Conservation (phyloP, 306 rosid species). For the Dalbergia cochinchinensis region DNA sequence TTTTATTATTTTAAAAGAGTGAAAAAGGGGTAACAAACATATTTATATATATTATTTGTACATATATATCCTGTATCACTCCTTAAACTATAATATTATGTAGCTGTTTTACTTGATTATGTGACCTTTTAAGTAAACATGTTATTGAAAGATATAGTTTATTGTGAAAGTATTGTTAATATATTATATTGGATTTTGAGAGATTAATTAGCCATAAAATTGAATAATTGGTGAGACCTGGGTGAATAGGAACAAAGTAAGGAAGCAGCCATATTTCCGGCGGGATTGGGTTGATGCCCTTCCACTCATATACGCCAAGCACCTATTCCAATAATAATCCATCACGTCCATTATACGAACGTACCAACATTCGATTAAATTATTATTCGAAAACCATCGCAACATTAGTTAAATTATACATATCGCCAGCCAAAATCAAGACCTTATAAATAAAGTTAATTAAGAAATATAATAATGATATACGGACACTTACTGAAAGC, state of each 20-base stretch:
- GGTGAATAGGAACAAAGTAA: conserved; percentile 65
- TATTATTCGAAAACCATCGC: not conserved
- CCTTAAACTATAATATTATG: no score
- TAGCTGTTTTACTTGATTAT: not conserved
- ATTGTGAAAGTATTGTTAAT: no score
- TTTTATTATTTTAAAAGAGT: no score
- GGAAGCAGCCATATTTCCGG: conserved; percentile 85
- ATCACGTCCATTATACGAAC: not conserved
- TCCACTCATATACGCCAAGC: conserved; percentile 85
- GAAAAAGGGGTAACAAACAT: no score
- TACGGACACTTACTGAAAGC: conserved; percentile 64
- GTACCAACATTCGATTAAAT: not conserved
- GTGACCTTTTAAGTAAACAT: no score
- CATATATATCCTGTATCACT: no score
- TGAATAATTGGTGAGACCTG: conserved; percentile 47
- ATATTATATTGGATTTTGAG: not conserved
- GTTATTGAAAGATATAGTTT: no score
- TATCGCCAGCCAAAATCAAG: not conserved
- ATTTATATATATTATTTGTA: no score
- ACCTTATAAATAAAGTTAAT: not conserved
- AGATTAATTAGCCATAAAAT: not conserved
- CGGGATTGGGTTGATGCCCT: conserved; percentile 68
- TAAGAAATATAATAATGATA: no score
- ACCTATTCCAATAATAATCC: conserved; percentile 46
- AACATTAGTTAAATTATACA: not conserved